Evolutionary conservation across 164 flowering plant species (phyloP), one percentile per base, ranked within the genome.

Genomic region (Vitis rupestris): DNA sequence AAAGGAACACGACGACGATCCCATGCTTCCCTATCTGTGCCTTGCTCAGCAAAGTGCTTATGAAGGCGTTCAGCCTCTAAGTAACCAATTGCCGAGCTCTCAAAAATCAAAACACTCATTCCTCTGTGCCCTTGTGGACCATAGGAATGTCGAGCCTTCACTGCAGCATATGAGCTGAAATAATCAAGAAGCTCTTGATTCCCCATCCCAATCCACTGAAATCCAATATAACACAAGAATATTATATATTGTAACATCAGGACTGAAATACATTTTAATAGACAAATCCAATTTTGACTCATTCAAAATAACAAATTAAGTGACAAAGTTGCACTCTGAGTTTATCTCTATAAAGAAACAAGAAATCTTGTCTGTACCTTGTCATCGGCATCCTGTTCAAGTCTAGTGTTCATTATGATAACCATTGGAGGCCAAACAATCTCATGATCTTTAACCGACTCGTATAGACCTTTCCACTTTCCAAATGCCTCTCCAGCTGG

Each of bases 391-490:
- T 86, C 97, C 72, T 74, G 37, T 3, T 91, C 95, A 17, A 84
- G 92, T 64, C 27, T 30, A 0, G 99, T 95, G 65, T 95, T 95
- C 93, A 82, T 87, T 16, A 95, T 79, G 3, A 95, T 48, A 63
- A 93, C 93, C 91, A 93, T 93, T 2, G 99, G 99, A 57, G 99
- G 99, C 99, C 99, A 95, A 13, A 95, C 86, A 29, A 95, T 91
- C 5, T 86, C 89, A 67, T 75, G 84, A 68, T 93, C 97, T 63
- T 80, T 77, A 3, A 74, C 78, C 8, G 76, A 73, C 11, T 66
- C 72, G 29, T 72, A 71, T 10, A 91, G 74, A 8, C 96, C 99
- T 69, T 78, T 82, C 97, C 97, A 93, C 53, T 85, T 86, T 5
- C 97, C 93, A 81, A 78, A 90, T 0, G 75, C 59, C 76, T 90